Evolutionary conservation across 345 rosid species (phyloP).

Genomic region (Geranium brycei): DNA sequence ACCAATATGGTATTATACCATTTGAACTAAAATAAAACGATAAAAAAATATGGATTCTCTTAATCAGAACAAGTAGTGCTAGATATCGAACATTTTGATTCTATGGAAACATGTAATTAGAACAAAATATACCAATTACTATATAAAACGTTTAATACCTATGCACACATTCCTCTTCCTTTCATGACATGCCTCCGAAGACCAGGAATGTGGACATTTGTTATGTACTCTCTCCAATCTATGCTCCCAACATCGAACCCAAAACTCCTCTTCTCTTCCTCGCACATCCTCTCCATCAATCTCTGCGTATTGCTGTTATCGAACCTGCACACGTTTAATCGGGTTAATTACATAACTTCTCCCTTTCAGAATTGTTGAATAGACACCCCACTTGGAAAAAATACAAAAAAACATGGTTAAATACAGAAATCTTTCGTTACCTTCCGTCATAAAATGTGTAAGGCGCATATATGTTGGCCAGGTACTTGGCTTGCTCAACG

Average conservation of each 20-base stretch:
- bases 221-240: slow-evolving; percentile 65
- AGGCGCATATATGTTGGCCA: slow-evolving; percentile 74
- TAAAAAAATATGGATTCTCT: background rate
- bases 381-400: too few species aligned
- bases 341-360: background rate
- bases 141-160: background rate
- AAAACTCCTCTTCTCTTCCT: slow-evolving; percentile 53
- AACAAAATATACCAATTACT: background rate
- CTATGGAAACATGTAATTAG: background rate
- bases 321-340: slow-evolving; percentile 38
- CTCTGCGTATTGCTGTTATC: slow-evolving; percentile 70
- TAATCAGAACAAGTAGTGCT: background rate
- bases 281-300: slow-evolving; percentile 67
- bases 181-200: slow-evolving; percentile 57
- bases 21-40: too few species aligned
- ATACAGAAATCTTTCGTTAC: slow-evolving; percentile 14
- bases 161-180: slow-evolving; percentile 15
- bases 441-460: slow-evolving; percentile 86
- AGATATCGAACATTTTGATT: background rate
- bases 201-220: slow-evolving; percentile 61
- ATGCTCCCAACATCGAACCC: slow-evolving; percentile 61
- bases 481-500: slow-evolving; percentile 68
- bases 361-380: too few species aligned
- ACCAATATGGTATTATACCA: too few species aligned
- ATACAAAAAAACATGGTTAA: background rate